Conservation (phyloP, 257 asterid species). For the Fraxinus cuspidata region DNA sequence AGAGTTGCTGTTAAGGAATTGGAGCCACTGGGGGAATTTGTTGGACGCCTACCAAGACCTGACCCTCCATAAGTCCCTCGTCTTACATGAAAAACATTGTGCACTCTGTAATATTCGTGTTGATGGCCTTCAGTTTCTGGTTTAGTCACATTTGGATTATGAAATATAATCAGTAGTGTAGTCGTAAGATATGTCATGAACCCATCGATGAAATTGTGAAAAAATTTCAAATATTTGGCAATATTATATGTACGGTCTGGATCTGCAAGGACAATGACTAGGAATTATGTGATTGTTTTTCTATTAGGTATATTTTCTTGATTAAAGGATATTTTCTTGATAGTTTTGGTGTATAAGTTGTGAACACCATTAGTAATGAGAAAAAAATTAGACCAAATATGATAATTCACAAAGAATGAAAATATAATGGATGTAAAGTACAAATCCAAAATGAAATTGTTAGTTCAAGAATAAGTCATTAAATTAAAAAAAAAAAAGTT, state of each 20-base stretch:
- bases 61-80: slow-evolving; percentile 34
- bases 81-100: slow-evolving; percentile 14
- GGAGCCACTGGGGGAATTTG: slow-evolving; percentile 17
- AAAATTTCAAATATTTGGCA: not conserved
- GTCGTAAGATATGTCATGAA: not conserved
- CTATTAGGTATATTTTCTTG: not conserved
- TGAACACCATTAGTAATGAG: too few species aligned
- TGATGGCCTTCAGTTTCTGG: not conserved
- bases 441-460: not conserved
- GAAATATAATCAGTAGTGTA: not conserved
- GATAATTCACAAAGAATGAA: not conserved
- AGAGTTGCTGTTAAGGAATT: slow-evolving; percentile 1
- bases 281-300: too few species aligned
- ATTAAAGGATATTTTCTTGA: too few species aligned
- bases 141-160: not conserved
- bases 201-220: not conserved
- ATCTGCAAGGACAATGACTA: not conserved
- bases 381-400: not conserved
- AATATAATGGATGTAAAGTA: not conserved
- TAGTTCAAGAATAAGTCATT: not conserved
- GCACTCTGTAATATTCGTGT: not conserved
- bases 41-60: slow-evolving; percentile 21
- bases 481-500: not conserved
- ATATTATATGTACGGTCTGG: not conserved
- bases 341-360: too few species aligned